Base-by-base conservation (phyloP, 495 filamentous ascomycete genomes). In the Penicillium maclennaniae region DNA sequence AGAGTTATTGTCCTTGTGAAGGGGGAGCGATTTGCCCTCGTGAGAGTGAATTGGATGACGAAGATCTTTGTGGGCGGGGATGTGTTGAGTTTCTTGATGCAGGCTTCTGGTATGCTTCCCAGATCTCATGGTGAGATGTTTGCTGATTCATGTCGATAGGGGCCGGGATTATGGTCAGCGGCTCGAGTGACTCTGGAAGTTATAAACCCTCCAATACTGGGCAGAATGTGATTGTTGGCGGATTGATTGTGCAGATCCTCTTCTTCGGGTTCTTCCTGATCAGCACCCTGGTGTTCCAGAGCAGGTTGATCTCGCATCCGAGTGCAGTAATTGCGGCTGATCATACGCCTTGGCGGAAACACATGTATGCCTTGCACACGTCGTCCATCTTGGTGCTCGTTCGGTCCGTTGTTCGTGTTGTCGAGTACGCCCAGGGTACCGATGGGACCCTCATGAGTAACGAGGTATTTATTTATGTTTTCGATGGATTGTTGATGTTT, bases 381-480 rank as follows among this genome's bases (percentile, higher is more conserved):
- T 70, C 72, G 9, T 79, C 74, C 48, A 61, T 60, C 3, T 62
- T 87, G 16, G 84, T 88, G 51, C 54, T 89, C 45, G 62, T 87
- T 10, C 75, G 86, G n/a, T 80, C 71, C 17, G 55, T 86, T 26
- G 84, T 87, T 60, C 74, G 84, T 38, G 72, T 84, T 20, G 63
- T 83, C 4, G 86, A 90, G 66, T 88, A 83, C 59, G 27, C 75
- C 0, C 70, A 81, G 68, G 84, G 84, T 0, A 60, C 73, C 17
- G 67, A 71, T 12, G 82, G 84, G 4, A 73, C 63, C 40, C 39
- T 81, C 23, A 55, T 86, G 53, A 58, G 50, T n/a, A 75, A 79
- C 40, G 85, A 88, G 67, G 74, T 72, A 56, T 79, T 78, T 52
- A 62, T 87, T 48, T 87, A 85, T 65, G 59, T 84, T 10, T 87